Conservation (phyloP, 2,329 filamentous ascomycete genomes). For the Geosmithia morbida region DNA sequence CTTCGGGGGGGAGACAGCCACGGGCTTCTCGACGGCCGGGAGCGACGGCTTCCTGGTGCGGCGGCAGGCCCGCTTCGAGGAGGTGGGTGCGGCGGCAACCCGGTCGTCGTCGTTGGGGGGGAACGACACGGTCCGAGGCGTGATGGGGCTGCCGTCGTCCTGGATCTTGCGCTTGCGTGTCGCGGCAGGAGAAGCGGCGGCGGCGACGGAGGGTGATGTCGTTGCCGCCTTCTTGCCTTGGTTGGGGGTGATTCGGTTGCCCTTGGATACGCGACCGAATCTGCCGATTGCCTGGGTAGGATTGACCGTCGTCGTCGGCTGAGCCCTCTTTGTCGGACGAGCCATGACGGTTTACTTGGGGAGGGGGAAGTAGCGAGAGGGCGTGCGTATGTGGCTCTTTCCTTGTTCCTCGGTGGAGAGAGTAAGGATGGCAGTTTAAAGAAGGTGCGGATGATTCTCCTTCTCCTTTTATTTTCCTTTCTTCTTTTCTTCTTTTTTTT, state of each 20-base stretch:
- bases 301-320: constrained; percentile 3
- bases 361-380: too few relatives aligned
- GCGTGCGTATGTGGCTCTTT: neutral
- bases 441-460: neutral
- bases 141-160: constrained; percentile 6
- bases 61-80: constrained; percentile 14
- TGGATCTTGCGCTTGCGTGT: too few relatives aligned
- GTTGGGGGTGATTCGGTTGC: constrained; percentile 10
- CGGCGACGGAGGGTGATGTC: constrained; percentile 6
- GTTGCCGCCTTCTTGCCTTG: constrained; percentile 18
- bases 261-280: constrained; percentile 34
- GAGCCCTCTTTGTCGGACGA: constrained; percentile 1
- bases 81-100: neutral
- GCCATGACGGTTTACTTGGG: neutral
- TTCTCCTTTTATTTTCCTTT: too few relatives aligned
- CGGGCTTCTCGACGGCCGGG: too few relatives aligned
- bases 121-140: constrained; percentile 15
- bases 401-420: neutral
- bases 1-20: neutral
- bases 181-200: constrained; percentile 1
- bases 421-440: too few relatives aligned
- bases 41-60: constrained; percentile 7
- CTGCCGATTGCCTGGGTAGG: constrained; percentile 17
- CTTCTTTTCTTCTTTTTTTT: too few relatives aligned
- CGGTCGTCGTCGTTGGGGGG: constrained; percentile 12